These are phyloP conservation scores for Spathaspora arborariae DNA, from an alignment of 805 yeast genomes.

Conservation along the genomic window DNA sequence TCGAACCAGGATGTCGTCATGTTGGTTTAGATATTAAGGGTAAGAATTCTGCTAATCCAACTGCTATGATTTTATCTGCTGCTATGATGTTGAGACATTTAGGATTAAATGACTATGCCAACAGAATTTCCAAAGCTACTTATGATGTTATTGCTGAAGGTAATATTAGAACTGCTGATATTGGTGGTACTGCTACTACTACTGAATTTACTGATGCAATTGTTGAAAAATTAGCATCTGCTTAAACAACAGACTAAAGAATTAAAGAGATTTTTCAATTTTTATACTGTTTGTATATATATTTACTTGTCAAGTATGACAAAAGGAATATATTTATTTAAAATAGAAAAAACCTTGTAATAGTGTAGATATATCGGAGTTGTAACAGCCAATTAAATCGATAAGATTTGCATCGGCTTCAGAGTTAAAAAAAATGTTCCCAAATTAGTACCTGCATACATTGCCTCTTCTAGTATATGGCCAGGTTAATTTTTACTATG, in stretches of 20 bases:
- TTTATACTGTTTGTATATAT: no score
- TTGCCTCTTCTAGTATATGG: neutral
- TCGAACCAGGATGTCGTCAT: constrained; percentile 99
- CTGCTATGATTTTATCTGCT: constrained; percentile 92
- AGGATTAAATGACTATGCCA: constrained; percentile 81
- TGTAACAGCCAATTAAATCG: neutral
- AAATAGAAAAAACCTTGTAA: neutral
- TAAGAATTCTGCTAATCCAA: constrained; percentile 93
- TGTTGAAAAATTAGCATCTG: constrained; percentile 55
- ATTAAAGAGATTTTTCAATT: neutral
- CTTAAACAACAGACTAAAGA: constrained; percentile 1
- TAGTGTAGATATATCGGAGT: neutral
- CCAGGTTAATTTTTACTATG: neutral
- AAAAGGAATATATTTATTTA: neutral
- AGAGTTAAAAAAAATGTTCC: neutral
- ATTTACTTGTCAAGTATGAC: no score
- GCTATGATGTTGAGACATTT: constrained; percentile 92
- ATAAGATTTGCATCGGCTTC: no score
- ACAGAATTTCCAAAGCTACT: constrained; percentile 84
- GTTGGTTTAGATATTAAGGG: constrained; percentile 97
- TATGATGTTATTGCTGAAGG: constrained; percentile 89
- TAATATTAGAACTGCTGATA: constrained; percentile 77
- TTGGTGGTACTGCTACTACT: constrained; percentile 87
- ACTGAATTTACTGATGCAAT: constrained; percentile 94
- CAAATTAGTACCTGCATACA: neutral